Conservation (phyloP, 208 protist species). For the Vickermania spadyakhi region DNA sequence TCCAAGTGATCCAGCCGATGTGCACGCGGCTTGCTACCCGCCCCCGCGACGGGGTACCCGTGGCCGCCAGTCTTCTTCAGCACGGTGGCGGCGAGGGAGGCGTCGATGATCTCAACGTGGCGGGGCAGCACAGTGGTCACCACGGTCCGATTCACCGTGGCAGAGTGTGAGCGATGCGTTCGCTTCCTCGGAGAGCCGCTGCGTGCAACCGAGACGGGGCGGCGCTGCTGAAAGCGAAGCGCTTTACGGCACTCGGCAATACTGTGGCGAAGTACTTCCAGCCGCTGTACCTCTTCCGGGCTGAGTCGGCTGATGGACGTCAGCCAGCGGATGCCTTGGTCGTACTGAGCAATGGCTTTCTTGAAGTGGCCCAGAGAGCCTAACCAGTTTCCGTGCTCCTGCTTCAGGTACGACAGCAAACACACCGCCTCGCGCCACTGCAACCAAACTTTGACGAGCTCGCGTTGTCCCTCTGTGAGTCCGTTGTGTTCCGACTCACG, state of each 20-base stretch:
- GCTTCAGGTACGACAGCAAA: conserved; percentile 43
- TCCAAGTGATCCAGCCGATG: background rate
- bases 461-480: background rate
- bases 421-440: conserved; percentile 55
- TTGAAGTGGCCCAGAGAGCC: conserved; percentile 17
- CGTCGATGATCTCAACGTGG: conserved; percentile 25
- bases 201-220: conserved; percentile 3
- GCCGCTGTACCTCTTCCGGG: conserved; percentile 26
- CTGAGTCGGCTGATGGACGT: conserved; percentile 22
- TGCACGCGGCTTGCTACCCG: background rate
- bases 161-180: background rate
- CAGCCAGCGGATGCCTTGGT: conserved; percentile 58
- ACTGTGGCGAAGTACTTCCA: conserved; percentile 19
- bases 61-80: background rate
- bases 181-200: background rate
- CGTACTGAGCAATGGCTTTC: conserved; percentile 32
- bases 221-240: conserved; percentile 12
- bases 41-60: background rate
- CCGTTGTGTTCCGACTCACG: background rate
- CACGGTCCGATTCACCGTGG: conserved; percentile 21
- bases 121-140: conserved; percentile 55
- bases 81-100: background rate
- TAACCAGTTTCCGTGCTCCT: conserved; percentile 54
- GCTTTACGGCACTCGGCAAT: conserved; percentile 23
- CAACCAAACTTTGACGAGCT: conserved; percentile 14